Evolutionary conservation across 139 green algal genomes (phyloP), one percentile per base, ranked within the genome.

Genomic region (Trebouxia sp.): DNA sequence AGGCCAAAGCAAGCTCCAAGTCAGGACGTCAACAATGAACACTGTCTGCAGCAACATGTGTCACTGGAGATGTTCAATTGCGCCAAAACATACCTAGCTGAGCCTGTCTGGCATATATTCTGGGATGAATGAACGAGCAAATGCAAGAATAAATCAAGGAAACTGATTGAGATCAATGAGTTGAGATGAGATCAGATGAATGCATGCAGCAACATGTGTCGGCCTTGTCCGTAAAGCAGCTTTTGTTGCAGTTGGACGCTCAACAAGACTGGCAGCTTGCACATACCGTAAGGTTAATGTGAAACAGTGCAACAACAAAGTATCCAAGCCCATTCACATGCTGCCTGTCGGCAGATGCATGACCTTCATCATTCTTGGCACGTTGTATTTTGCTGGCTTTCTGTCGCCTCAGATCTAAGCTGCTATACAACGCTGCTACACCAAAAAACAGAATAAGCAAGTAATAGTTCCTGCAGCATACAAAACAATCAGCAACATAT

Each of bases 241-340:
- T n/a, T n/a, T n/a, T n/a, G n/a, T n/a, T n/a, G n/a, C n/a, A n/a
- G n/a, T n/a, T n/a, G n/a, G n/a, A n/a, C n/a, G n/a, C n/a, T n/a
- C n/a, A n/a, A n/a, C n/a, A n/a, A n/a, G n/a, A n/a, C n/a, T n/a
- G n/a, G n/a, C n/a, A n/a, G n/a, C n/a, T n/a, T n/a, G n/a, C n/a
- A n/a, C n/a, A 42, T 30, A 72, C 62, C 12, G 69, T 77, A 0
- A 77, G 42, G 38, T 77, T 77, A 24, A 77, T 77, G 24, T 77
- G 69, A n/a, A 77, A 77, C 24, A 77, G 26, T 24, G 41, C 55
- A 10, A 77, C 28, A 15, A 77, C 43, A 26, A 28, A 17, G 5
- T 77, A 77, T 20, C 69, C 69, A 39, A 77, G n/a, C 8, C 69
- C 69, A 77, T 56, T 77, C 22, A 77, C 69, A 39, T 39, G 37